Conservation (phyloP, 2,329 filamentous ascomycete species). For the Beauveria australis region DNA sequence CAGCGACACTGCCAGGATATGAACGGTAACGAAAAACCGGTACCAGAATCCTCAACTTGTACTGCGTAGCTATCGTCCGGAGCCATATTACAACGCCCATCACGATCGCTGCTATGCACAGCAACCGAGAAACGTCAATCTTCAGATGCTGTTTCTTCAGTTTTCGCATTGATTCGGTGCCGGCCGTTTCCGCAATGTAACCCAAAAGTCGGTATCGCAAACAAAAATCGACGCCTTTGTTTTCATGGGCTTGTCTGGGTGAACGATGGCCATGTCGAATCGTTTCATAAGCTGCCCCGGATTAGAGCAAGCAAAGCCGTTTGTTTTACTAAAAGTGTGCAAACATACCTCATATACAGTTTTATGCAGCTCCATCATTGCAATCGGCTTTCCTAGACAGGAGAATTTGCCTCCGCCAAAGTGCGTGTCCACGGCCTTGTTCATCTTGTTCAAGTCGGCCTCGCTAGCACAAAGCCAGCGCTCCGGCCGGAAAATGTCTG, state of each 20-base stretch:
- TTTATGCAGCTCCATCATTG: slow-evolving; percentile 41
- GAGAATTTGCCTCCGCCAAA: slow-evolving; percentile 38
- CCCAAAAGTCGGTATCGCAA: slow-evolving; percentile 28
- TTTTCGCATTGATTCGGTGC: no score
- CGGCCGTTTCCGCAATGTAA: slow-evolving; percentile 20
- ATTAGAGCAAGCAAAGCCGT: not conserved
- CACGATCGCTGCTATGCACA: not conserved
- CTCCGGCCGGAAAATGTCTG: slow-evolving; percentile 44
- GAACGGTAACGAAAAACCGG: not conserved
- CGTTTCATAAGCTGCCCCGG: slow-evolving; percentile 22
- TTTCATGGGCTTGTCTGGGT: slow-evolving; percentile 26
- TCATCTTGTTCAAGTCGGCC: slow-evolving; percentile 26
- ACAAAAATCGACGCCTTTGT: slow-evolving; percentile 26
- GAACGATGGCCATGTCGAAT: slow-evolving; percentile 26
- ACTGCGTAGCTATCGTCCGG: no score
- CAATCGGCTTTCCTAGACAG: slow-evolving; percentile 40
- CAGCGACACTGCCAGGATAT: not conserved
- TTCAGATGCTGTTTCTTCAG: not conserved
- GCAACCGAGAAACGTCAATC: not conserved
- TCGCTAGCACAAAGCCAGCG: slow-evolving; percentile 38
- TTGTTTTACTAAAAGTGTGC: not conserved
- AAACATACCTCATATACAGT: slow-evolving; percentile 35
- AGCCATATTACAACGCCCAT: no score
- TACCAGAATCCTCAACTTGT: not conserved
- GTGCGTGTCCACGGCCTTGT: slow-evolving; percentile 30